Conservation (phyloP, 192 early-diverging fungal species). For the Diversispora epigaea region DNA sequence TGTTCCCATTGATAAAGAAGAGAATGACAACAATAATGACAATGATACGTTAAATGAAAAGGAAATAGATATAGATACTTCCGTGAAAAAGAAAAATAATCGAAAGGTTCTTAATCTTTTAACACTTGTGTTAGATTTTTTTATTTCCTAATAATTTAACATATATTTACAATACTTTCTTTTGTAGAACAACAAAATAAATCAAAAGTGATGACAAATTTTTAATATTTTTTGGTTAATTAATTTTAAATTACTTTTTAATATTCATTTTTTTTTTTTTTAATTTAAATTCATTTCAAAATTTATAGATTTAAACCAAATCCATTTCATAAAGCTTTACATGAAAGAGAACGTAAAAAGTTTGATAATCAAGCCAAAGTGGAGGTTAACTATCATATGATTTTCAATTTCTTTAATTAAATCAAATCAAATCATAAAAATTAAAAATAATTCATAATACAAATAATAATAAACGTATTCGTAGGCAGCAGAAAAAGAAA, state of each 20-base stretch:
- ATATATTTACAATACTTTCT: no score
- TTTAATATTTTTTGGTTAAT: neutral
- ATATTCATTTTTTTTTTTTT: neutral
- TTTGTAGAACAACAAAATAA: no score
- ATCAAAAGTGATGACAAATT: no score
- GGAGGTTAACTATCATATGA: neutral
- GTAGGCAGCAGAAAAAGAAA: neutral
- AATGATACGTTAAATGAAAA: no score
- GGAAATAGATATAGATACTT: no score
- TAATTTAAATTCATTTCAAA: neutral
- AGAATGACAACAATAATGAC: no score
- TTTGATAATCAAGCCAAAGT: constrained; percentile 2
- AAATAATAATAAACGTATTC: neutral
- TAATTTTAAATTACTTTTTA: neutral
- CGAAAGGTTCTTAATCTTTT: no score
- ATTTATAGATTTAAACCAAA: neutral
- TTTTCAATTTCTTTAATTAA: neutral
- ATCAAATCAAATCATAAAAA: neutral
- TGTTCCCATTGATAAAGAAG: no score
- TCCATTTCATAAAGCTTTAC: constrained; percentile 6
- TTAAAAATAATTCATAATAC: neutral
- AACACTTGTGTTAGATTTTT: no score
- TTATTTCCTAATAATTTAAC: no score
- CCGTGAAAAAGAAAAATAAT: no score
- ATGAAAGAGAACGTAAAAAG: constrained; percentile 2